These are phyloP conservation scores for Xenoacremonium recifei DNA, from an alignment of 2,329 filamentous ascomycete genomes.

Conservation along the genomic window DNA sequence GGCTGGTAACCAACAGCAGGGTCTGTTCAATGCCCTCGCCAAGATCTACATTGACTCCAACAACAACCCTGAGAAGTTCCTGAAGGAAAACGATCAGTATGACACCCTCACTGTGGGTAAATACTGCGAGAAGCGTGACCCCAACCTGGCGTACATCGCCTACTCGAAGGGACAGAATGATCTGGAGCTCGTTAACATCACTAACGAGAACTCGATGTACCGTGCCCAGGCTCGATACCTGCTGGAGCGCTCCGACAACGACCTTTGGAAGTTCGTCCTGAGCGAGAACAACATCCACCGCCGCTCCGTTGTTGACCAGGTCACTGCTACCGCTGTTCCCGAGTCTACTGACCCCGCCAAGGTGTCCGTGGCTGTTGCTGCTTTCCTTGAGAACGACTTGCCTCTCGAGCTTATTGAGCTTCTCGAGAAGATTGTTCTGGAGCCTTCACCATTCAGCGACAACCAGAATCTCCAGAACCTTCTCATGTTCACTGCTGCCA, in stretches of 20 bases:
- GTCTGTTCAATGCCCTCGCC: conserved; percentile 93
- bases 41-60: conserved; percentile 99
- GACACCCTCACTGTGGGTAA: conserved; percentile 91
- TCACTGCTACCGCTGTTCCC: conserved; percentile 91
- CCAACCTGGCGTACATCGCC: conserved; percentile 90
- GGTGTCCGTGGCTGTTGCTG: conserved; percentile 90
- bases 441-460: conserved; percentile 98
- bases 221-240: conserved; percentile 95
- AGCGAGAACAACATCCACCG: conserved; percentile 95
- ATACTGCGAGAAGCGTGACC: conserved; percentile 98
- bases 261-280: conserved; percentile 93
- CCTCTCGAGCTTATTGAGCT: conserved; percentile 95
- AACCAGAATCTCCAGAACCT: conserved; percentile 96
- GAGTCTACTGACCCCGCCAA: conserved; percentile 91
- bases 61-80: conserved; percentile 95
- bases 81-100: conserved; percentile 96
- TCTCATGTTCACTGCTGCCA: conserved; percentile 92
- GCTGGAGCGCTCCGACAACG: conserved; percentile 81
- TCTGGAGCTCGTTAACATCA: conserved; percentile 93
- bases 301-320: conserved; percentile 90
- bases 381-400: conserved; percentile 87
- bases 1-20: conserved; percentile 90
- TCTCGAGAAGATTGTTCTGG: conserved; percentile 98
- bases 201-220: conserved; percentile 99
- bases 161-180: conserved; percentile 98